phyloP scores from a whole-genome alignment of 495 filamentous ascomycete genomes.

The Durotheca rogersii region DNA sequence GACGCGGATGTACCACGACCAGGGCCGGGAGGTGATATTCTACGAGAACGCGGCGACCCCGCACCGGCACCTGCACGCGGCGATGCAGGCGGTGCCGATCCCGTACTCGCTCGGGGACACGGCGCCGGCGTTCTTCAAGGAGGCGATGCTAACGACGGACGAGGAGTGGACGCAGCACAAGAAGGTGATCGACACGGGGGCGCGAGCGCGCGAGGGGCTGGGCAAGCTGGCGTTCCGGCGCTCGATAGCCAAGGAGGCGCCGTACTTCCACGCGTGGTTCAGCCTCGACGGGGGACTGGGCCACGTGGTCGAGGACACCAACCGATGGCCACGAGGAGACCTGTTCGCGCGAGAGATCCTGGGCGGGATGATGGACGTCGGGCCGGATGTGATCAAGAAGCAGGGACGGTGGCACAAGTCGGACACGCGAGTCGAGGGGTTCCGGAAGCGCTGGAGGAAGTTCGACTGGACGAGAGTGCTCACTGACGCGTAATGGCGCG shows the following conservation, averaged over 20 bases:
- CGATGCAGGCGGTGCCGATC: slow-evolving; percentile 82
- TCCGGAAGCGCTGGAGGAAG: slow-evolving; percentile 82
- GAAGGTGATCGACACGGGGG: slow-evolving; percentile 87
- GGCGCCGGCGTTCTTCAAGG: slow-evolving; percentile 91
- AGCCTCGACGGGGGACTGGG: slow-evolving; percentile 87
- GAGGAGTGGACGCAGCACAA: slow-evolving; percentile 95
- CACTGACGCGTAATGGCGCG: slow-evolving; percentile 40
- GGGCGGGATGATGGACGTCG: slow-evolving; percentile 88
- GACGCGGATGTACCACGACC: slow-evolving; percentile 87
- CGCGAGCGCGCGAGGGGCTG: slow-evolving; percentile 62
- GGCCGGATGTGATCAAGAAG: slow-evolving; percentile 80
- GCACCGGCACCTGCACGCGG: slow-evolving; percentile 76
- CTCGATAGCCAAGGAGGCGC: slow-evolving; percentile 91
- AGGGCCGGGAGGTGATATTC: slow-evolving; percentile 88
- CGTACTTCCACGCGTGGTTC: slow-evolving; percentile 98
- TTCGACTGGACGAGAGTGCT: slow-evolving; percentile 95
- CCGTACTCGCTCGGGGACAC: slow-evolving; percentile 85
- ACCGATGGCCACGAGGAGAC: slow-evolving; percentile 88
- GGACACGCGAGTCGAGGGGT: slow-evolving; percentile 73
- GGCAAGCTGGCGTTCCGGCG: slow-evolving; percentile 82
- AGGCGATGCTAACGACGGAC: slow-evolving; percentile 84
- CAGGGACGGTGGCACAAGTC: slow-evolving; percentile 85
- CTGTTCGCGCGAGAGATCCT: slow-evolving; percentile 90
- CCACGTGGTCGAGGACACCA: slow-evolving; percentile 86
- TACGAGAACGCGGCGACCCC: slow-evolving; percentile 94